These are phyloP conservation scores for Geranium brycei DNA, from an alignment of 345 rosid genomes.

Conservation along the genomic window DNA sequence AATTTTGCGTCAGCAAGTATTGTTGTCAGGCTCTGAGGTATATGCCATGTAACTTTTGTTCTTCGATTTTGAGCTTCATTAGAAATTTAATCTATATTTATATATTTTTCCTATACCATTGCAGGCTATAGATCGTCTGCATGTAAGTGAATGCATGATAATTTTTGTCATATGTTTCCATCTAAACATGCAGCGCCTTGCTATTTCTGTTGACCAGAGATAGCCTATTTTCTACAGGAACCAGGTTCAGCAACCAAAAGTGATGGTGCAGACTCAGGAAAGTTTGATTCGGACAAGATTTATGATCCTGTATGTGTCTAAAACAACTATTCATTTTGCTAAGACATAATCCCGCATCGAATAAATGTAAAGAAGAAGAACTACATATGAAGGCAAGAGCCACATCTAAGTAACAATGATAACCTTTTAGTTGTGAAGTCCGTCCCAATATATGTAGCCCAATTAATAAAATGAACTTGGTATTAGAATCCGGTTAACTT, in stretches of 20 bases:
- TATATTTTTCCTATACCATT: slow-evolving; percentile 11
- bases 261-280: slow-evolving; percentile 42
- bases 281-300: slow-evolving; percentile 39
- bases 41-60: slow-evolving; percentile 41
- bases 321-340: slow-evolving; percentile 2
- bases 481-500: too few species aligned
- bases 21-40: slow-evolving; percentile 34
- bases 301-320: slow-evolving; percentile 43
- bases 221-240: slow-evolving; percentile 17
- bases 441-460: too few species aligned
- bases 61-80: slow-evolving; percentile 25
- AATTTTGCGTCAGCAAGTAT: slow-evolving; percentile 51
- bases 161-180: slow-evolving; percentile 2
- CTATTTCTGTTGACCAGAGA: slow-evolving; percentile 11
- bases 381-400: too few species aligned
- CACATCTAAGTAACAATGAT: too few species aligned
- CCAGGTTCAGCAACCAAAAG: slow-evolving; percentile 32
- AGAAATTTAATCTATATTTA: slow-evolving; percentile 10
- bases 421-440: too few species aligned
- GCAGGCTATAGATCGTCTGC: slow-evolving; percentile 64
- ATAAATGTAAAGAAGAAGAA: too few species aligned
- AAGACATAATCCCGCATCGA: too few species aligned
- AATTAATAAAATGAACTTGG: too few species aligned
- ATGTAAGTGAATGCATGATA: slow-evolving; percentile 24
- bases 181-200: slow-evolving; percentile 7